Percentiles rank a stretch among this genome's conserved stretches.
Evolutionary conservation across 257 asterid species (phyloP).

Genomic region (Fraxinus quadrangulata): DNA sequence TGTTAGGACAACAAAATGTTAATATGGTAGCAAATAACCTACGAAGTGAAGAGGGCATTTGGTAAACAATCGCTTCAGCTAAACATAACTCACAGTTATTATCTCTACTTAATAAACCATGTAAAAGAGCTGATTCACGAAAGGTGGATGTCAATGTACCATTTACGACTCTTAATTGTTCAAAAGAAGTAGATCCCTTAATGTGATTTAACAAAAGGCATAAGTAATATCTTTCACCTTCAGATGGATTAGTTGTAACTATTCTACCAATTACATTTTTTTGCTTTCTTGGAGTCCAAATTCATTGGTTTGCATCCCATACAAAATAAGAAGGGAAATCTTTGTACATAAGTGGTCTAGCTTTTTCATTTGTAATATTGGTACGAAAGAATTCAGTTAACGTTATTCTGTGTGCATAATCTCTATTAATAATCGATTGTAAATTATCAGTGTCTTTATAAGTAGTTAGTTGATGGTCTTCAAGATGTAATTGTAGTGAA

Average conservation of each 20-base stretch:
- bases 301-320: background rate
- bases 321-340: too few relatives aligned
- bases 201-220: background rate
- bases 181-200: background rate
- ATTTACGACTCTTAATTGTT: background rate
- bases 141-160: background rate
- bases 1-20: too few relatives aligned
- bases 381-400: too few relatives aligned
- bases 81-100: background rate
- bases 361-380: too few relatives aligned
- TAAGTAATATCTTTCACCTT: background rate
- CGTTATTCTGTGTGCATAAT: too few relatives aligned
- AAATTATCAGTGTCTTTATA: too few relatives aligned
- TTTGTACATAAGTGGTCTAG: too few relatives aligned
- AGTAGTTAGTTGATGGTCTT: too few relatives aligned
- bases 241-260: background rate
- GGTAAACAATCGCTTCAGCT: background rate
- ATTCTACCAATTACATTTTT: background rate
- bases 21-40: background rate
- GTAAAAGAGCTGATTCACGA: background rate
- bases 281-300: background rate
- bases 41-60: background rate
- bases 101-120: background rate
- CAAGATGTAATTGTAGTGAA: too few relatives aligned
- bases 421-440: too few relatives aligned